Evolutionary conservation across 2,329 filamentous ascomycete species (phyloP).

Genomic region (Thermomyces lanuginosus): DNA sequence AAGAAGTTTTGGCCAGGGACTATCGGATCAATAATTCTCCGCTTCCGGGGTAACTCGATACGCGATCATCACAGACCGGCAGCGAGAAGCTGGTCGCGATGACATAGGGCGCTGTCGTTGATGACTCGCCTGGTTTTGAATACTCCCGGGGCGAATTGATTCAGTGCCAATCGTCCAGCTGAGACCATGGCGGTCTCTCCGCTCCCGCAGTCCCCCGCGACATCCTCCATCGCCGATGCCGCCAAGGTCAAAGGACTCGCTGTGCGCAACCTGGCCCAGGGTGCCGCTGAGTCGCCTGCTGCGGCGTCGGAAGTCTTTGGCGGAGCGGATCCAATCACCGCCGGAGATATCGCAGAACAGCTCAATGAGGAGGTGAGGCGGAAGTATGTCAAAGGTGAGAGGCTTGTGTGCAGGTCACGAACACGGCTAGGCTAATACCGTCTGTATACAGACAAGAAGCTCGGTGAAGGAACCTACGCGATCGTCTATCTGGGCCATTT

Average conservation of each 20-base stretch:
- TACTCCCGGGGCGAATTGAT: too few species aligned
- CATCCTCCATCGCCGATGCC: constrained; percentile 17
- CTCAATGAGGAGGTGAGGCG: constrained; percentile 66
- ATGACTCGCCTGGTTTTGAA: too few species aligned
- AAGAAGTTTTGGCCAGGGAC: too few species aligned
- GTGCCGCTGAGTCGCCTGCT: constrained; percentile 8
- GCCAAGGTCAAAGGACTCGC: constrained; percentile 20
- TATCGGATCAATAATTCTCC: too few species aligned
- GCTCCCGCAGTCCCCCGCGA: constrained; percentile 23
- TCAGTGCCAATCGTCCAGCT: too few species aligned
- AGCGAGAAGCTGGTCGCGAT: too few species aligned
- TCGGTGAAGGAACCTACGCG: constrained; percentile 94
- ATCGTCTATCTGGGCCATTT: constrained; percentile 84
- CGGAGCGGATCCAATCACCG: too few species aligned
- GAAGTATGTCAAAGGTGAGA: constrained; percentile 73
- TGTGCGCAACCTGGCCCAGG: constrained; percentile 14
- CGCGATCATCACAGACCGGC: too few species aligned
- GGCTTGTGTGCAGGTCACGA: not conserved
- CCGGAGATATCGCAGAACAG: constrained; percentile 57
- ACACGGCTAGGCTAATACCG: constrained; percentile 2
- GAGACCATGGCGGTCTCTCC: constrained; percentile 29
- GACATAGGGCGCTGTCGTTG: too few species aligned
- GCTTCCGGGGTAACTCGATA: too few species aligned
- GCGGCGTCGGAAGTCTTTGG: constrained; percentile 26
- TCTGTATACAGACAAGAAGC: constrained; percentile 51